Percentiles rank a stretch among this genome's conserved stretches.
Conservation (phyloP, 768 basidiomycete species). For the Boletellus ananiceps region DNA sequence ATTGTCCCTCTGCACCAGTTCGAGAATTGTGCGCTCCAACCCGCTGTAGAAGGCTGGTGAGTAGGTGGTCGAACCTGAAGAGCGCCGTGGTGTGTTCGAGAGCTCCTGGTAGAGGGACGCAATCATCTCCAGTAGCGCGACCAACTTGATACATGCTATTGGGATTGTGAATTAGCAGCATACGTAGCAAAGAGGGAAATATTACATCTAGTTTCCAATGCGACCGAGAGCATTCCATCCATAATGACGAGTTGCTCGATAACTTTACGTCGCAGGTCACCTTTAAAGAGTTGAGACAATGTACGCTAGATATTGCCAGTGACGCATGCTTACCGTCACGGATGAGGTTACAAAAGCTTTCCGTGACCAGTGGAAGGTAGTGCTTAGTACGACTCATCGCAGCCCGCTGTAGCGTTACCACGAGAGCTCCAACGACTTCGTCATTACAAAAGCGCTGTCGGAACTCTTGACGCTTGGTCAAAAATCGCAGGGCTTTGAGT, state of each 20-base stretch:
- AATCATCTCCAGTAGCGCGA: constrained; percentile 1
- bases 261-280: background rate
- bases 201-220: constrained; percentile 5
- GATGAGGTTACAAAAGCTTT: too few species aligned
- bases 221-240: background rate
- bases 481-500: too few species aligned
- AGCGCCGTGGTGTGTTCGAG: background rate
- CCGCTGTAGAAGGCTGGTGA: background rate
- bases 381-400: too few species aligned
- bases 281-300: background rate
- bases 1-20: background rate
- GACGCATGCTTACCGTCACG: too few species aligned
- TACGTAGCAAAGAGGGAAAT: too few species aligned
- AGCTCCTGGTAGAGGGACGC: background rate
- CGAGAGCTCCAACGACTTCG: too few species aligned
- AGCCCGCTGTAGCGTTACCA: too few species aligned
- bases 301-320: background rate
- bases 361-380: too few species aligned
- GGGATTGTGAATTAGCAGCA: background rate
- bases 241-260: background rate
- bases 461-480: too few species aligned
- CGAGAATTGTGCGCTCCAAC: background rate
- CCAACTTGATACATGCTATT: background rate
- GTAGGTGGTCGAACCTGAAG: too few species aligned
- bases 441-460: too few species aligned